These are phyloP conservation scores for Clonostachys byssicola DNA, from an alignment of 2,329 filamentous ascomycete species.

Conservation along the genomic window DNA sequence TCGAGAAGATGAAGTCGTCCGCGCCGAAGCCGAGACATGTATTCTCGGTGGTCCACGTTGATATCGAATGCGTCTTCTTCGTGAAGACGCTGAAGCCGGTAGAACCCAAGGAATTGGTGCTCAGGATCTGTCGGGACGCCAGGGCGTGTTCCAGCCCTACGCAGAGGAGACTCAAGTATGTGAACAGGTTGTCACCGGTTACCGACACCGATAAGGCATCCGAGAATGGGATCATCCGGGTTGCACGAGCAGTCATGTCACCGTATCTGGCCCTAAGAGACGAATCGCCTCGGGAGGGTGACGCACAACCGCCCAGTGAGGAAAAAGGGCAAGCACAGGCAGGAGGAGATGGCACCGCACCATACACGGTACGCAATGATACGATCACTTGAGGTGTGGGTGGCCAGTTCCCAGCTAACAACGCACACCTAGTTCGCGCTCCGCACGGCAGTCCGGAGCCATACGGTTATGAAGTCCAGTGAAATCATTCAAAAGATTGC, in stretches of 20 bases:
- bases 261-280: not conserved
- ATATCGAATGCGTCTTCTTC: constrained; percentile 61
- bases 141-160: constrained; percentile 31
- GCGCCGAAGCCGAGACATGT: constrained; percentile 33
- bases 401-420: not conserved
- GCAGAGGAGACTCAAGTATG: constrained; percentile 46
- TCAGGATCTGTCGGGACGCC: constrained; percentile 52
- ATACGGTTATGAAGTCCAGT: constrained; percentile 63
- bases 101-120: constrained; percentile 49
- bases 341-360: not conserved
- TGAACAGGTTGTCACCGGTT: constrained; percentile 55
- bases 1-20: constrained; percentile 55
- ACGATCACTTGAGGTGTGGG: not conserved
- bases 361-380: not conserved
- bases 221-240: constrained; percentile 61
- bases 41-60: constrained; percentile 49
- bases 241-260: constrained; percentile 50
- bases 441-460: constrained; percentile 45
- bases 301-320: constrained; percentile 15
- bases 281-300: not conserved
- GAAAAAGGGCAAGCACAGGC: constrained; percentile 12
- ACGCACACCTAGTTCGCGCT: no score
- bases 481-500: constrained; percentile 70
- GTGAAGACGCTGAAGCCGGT: constrained; percentile 52
- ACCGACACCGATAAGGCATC: constrained; percentile 58